These are phyloP conservation scores for Beta corolliflora DNA, from an alignment of 179 eudicot species.

Conservation along the genomic window DNA sequence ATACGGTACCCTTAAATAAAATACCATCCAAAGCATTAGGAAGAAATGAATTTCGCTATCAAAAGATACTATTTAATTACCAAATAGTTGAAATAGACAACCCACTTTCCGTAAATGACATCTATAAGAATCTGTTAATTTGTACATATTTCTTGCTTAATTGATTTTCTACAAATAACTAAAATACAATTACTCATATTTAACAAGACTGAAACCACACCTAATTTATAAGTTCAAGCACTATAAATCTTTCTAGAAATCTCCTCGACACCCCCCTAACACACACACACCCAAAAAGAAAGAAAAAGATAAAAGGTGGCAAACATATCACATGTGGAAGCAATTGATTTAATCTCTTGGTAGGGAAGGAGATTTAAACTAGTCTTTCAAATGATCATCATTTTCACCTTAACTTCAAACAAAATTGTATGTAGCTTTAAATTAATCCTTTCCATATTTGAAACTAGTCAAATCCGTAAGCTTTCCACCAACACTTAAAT, in stretches of 20 bases:
- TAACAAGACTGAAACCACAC: neutral
- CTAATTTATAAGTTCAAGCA: neutral
- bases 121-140: neutral
- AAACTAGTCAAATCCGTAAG: slow-evolving; percentile 12
- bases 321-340: slow-evolving; percentile 11
- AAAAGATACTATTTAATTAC: too few species aligned
- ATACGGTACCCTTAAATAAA: too few species aligned
- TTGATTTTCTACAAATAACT: neutral
- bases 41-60: too few species aligned
- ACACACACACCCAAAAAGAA: neutral
- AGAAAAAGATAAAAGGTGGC: neutral
- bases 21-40: too few species aligned
- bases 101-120: neutral
- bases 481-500: neutral
- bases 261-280: too few species aligned
- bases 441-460: slow-evolving; percentile 15
- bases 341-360: slow-evolving; percentile 18
- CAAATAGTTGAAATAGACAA: neutral
- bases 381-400: neutral
- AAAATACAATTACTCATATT: neutral
- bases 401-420: slow-evolving; percentile 7
- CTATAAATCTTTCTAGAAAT: slow-evolving; percentile 6
- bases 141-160: neutral
- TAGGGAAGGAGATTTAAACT: neutral
- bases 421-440: neutral